Percentiles rank a stretch among this genome's conserved stretches.
phyloP scores from a whole-genome alignment of 257 asterid species.

The Fraxinus cuspidata region DNA sequence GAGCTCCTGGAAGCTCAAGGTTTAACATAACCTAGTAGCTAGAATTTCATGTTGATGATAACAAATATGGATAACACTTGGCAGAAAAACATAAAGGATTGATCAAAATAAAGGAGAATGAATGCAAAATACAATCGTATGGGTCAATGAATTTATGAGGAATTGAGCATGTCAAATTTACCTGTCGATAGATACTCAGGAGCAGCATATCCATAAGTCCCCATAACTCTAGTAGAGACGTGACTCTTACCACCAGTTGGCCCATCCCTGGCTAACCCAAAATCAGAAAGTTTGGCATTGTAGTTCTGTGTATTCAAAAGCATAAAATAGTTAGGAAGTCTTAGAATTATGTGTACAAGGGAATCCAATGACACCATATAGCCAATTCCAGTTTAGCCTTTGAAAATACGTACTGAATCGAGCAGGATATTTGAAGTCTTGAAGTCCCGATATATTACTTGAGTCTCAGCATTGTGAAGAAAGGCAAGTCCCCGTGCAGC shows the following conservation, averaged over 20 bases:
- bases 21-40: too few species aligned
- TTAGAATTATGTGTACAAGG: neutral
- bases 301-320: slow-evolving; percentile 45
- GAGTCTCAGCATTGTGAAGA: slow-evolving; percentile 64
- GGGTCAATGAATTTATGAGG: too few species aligned
- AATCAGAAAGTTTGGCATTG: slow-evolving; percentile 74
- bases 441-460: slow-evolving; percentile 77
- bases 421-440: slow-evolving; percentile 76
- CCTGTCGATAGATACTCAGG: slow-evolving; percentile 72
- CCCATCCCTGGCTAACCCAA: slow-evolving; percentile 77
- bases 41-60: too few species aligned
- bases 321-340: slow-evolving; percentile 20
- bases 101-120: too few species aligned
- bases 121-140: too few species aligned
- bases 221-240: slow-evolving; percentile 69
- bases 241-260: slow-evolving; percentile 69
- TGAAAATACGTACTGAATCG: slow-evolving; percentile 51
- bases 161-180: slow-evolving; percentile 10
- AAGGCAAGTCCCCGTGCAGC: slow-evolving; percentile 80
- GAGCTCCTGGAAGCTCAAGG: too few species aligned
- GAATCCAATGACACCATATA: neutral
- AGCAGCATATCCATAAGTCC: slow-evolving; percentile 71
- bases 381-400: neutral
- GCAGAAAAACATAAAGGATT: too few species aligned
- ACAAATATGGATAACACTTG: too few species aligned